Conservation (phyloP, 2,329 filamentous ascomycete genomes). For the Fusarium poae region DNA sequence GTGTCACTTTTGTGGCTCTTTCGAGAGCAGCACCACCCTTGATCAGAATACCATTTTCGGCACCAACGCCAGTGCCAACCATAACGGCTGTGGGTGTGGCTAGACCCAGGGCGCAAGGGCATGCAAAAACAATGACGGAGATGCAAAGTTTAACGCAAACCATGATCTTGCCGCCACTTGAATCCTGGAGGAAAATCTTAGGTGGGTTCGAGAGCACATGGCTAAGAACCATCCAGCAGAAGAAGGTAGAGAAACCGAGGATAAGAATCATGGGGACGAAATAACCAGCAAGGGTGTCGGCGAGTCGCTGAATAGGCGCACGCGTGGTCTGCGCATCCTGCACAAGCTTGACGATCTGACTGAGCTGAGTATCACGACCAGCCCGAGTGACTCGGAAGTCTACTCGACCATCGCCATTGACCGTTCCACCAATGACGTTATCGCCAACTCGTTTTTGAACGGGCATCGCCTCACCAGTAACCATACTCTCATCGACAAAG, state of each 20-base stretch:
- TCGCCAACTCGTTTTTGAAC: constrained; percentile 88
- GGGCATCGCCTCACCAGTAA: constrained; percentile 96
- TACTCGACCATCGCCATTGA: constrained; percentile 91
- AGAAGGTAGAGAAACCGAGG: constrained; percentile 86
- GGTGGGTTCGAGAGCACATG: constrained; percentile 88
- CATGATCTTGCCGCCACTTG: constrained; percentile 92
- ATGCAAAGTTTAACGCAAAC: constrained; percentile 98
- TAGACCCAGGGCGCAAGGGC: constrained; percentile 94
- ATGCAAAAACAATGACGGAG: constrained; percentile 97
- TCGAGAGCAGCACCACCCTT: constrained; percentile 95
- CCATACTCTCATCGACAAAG: constrained; percentile 97
- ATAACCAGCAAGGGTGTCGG: constrained; percentile 90
- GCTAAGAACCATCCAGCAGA: constrained; percentile 94
- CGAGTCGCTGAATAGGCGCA: constrained; percentile 93
- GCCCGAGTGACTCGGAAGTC: constrained; percentile 94
- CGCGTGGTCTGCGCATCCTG: constrained; percentile 96
- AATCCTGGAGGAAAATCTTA: constrained; percentile 82
- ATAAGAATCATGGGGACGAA: constrained; percentile 92
- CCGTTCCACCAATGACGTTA: constrained; percentile 89
- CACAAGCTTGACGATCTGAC: constrained; percentile 98
- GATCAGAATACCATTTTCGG: constrained; percentile 96
- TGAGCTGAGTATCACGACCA: constrained; percentile 94
- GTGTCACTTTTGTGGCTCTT: constrained; percentile 87
- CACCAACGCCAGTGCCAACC: constrained; percentile 97
- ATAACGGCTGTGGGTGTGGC: constrained; percentile 98